Evolutionary conservation across 768 basidiomycete species (phyloP), one percentile per base, ranked within the genome.

Genomic region (Cystobasidium tubakii): DNA sequence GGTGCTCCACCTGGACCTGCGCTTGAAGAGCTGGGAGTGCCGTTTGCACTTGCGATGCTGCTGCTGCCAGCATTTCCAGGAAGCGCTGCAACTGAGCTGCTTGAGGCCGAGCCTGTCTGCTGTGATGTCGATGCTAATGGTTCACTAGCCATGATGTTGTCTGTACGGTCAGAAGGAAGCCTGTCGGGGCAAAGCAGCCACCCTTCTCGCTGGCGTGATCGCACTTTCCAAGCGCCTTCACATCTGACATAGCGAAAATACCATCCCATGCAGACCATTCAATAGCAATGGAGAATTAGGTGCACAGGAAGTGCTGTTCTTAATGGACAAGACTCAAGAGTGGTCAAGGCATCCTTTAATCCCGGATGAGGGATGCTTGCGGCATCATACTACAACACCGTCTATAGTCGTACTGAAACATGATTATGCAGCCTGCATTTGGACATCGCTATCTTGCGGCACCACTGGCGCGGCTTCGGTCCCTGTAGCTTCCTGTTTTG

Each of bases 1-100:
- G 63, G 13, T 15, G 6, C 4, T 12, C 6, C 63, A 12, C 27
- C 63, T 15, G 63, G 39, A 10, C 39, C 36, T 46, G 63, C 44
- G 3, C 7, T 42, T 31, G 33, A 36, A 12, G 62, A 25, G 31
- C 31, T 33, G 21, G 62, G 12, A 65, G 9, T 65, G 4, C 27
- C 44, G 27, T 27, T 65, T 29, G 6, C 36, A 27, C 34, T 65
- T 29, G 63, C 63, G 10, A 2, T 36, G 39, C 31, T 33, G 25
- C 39, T 65, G 63, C 63, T 65, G 63, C 27, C n/a, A n/a, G n/a
- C n/a, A n/a, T 43, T 34, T 60, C 6, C 57, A 31, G 6, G 4
- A 29, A 34, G 25, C 25, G 27, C 25, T 15, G 57, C 6, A 15
- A 6, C 57, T 27, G 25, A 4, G 29, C 57, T 54, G 27, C n/a